Percentiles rank a stretch among this genome's conserved stretches.
Conservation (phyloP, 176 grass and related monocot genomes). For the Sorghum bicolor region Sorghum_bicolor_NCBIv3 NC_012871.2:73018501-73019000, state of each 20-base stretch:
- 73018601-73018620: background rate
- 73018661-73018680: slow-evolving; percentile 90
- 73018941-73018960: slow-evolving; percentile 61
- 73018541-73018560: background rate
- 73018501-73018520: background rate
- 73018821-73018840: slow-evolving; percentile 81
- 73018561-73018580: background rate
- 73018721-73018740: slow-evolving; percentile 84
- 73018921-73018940: slow-evolving; percentile 49
- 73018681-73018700: slow-evolving; percentile 89
- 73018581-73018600: background rate
- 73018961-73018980: slow-evolving; percentile 80
- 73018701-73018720: slow-evolving; percentile 70
- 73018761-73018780: background rate
- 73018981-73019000: slow-evolving; percentile 63
- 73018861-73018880: slow-evolving; percentile 70
- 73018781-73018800: slow-evolving; percentile 5
- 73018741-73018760: slow-evolving; percentile 33
- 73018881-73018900: slow-evolving; percentile 77
- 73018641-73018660: slow-evolving; percentile 97
- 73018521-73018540: background rate
- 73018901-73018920: slow-evolving; percentile 35
- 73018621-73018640: slow-evolving; percentile 88
- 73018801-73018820: slow-evolving; percentile 20
- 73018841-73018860: slow-evolving; percentile 82